phyloP scores from a whole-genome alignment of 129 eudicot genomes.

The Dittrichia graveolens region DNA sequence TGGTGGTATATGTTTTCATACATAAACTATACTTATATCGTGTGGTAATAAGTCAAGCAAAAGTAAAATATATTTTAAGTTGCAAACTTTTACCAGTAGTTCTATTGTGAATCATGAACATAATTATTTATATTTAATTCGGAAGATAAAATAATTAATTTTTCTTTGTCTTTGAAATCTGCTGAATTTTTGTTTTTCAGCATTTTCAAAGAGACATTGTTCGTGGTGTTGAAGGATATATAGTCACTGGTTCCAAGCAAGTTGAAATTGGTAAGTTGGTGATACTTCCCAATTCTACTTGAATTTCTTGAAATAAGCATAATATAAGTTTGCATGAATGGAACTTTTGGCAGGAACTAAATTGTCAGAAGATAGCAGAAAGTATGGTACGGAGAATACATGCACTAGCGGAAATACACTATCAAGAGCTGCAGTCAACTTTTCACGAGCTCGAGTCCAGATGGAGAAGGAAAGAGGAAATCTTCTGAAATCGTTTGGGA shows the following conservation, averaged over 20 bases:
- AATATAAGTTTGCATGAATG: slow-evolving; percentile 4
- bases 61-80: slow-evolving; percentile 16
- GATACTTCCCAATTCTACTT: slow-evolving; percentile 1
- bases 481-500: slow-evolving; percentile 71
- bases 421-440: slow-evolving; percentile 76
- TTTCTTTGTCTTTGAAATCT: slow-evolving; percentile 10
- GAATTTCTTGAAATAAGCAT: slow-evolving; percentile 2
- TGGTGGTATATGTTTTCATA: slow-evolving; percentile 2
- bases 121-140: background rate
- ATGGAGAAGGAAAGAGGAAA: slow-evolving; percentile 84
- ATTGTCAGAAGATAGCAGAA: slow-evolving; percentile 90
- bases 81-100: background rate
- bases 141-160: slow-evolving; percentile 17
- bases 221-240: slow-evolving; percentile 97
- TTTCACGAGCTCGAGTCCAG: slow-evolving; percentile 74
- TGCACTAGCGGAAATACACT: slow-evolving; percentile 82
- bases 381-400: slow-evolving; percentile 88
- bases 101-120: slow-evolving; percentile 8
- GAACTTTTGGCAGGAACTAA: slow-evolving; percentile 58
- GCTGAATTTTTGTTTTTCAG: slow-evolving; percentile 45
- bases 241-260: slow-evolving; percentile 90
- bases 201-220: slow-evolving; percentile 97
- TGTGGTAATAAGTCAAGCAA: slow-evolving; percentile 7
- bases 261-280: slow-evolving; percentile 77
- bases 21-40: background rate